These are phyloP conservation scores for Teunomyces atbi DNA, from an alignment of 805 yeast genomes.

Conservation along the genomic window DNA sequence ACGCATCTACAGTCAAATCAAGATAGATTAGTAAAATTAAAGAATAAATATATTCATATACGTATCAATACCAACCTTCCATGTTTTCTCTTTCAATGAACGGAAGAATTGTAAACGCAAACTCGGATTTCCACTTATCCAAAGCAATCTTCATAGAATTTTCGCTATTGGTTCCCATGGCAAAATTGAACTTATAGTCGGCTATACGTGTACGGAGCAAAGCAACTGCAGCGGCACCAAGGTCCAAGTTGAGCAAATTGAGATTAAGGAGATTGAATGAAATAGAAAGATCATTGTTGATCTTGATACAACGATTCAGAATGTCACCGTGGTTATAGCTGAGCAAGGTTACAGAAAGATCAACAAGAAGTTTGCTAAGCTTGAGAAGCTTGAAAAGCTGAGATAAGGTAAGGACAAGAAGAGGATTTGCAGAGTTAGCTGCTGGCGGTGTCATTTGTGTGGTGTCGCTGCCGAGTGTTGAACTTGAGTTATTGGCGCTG, in stretches of 20 bases:
- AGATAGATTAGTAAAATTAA: slow-evolving; percentile 57
- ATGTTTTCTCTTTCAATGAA: slow-evolving; percentile 30
- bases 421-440: slow-evolving; percentile 23
- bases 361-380: slow-evolving; percentile 34
- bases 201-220: slow-evolving; percentile 25
- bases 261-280: slow-evolving; percentile 31
- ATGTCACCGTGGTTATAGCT: slow-evolving; percentile 23
- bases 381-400: slow-evolving; percentile 36
- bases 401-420: slow-evolving; percentile 31
- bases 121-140: slow-evolving; percentile 16
- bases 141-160: neutral
- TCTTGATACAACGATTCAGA: slow-evolving; percentile 28
- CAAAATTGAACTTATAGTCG: slow-evolving; percentile 27
- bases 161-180: slow-evolving; percentile 1
- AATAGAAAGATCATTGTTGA: slow-evolving; percentile 36
- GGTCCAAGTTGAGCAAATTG: slow-evolving; percentile 18
- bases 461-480: neutral
- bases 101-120: slow-evolving; percentile 18
- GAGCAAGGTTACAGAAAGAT: slow-evolving; percentile 21
- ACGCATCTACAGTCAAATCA: slow-evolving; percentile 78
- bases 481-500: slow-evolving; percentile 4
- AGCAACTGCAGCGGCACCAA: slow-evolving; percentile 24
- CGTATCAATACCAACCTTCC: slow-evolving; percentile 35
- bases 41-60: neutral
- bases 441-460: neutral